phyloP scores from a whole-genome alignment of 2,329 filamentous ascomycete genomes.

The Fusarium pseudograminearum region DNA sequence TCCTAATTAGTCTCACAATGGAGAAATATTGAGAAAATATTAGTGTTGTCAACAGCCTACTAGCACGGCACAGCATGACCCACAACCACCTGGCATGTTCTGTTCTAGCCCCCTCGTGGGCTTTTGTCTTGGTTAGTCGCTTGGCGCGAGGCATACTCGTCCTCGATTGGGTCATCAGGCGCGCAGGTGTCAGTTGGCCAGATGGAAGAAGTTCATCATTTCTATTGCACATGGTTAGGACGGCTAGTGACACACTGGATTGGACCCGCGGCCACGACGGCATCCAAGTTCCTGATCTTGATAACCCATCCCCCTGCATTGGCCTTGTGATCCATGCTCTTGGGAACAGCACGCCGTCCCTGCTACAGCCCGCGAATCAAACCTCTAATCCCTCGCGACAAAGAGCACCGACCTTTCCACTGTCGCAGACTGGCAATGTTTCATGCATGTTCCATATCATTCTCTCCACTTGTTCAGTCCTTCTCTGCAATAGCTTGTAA shows the following conservation, averaged over 20 bases:
- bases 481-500: slow-evolving; percentile 99
- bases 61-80: slow-evolving; percentile 22
- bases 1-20: slow-evolving; percentile 19
- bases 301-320: slow-evolving; percentile 39
- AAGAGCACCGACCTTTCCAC: slow-evolving; percentile 24
- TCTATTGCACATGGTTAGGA: slow-evolving; percentile 48
- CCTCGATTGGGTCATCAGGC: slow-evolving; percentile 46
- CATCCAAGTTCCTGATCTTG: slow-evolving; percentile 39
- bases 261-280: slow-evolving; percentile 34
- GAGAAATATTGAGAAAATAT: slow-evolving; percentile 19
- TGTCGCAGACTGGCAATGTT: slow-evolving; percentile 18
- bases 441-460: slow-evolving; percentile 36
- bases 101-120: slow-evolving; percentile 25
- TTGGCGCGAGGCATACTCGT: slow-evolving; percentile 47
- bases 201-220: slow-evolving; percentile 37
- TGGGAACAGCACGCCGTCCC: slow-evolving; percentile 33
- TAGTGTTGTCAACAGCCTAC: slow-evolving; percentile 23
- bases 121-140: slow-evolving; percentile 27
- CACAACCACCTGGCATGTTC: slow-evolving; percentile 35
- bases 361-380: slow-evolving; percentile 40
- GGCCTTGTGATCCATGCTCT: slow-evolving; percentile 37
- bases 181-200: slow-evolving; percentile 42
- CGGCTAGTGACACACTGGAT: slow-evolving; percentile 44
- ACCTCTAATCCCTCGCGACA: slow-evolving; percentile 20
- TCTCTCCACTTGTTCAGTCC: slow-evolving; percentile 72